A percentile compares a stretch with the other conserved stretches of the same genome.
Conservation (phyloP, 352 stramenopile species). For the Phytopythium vexans region DNA sequence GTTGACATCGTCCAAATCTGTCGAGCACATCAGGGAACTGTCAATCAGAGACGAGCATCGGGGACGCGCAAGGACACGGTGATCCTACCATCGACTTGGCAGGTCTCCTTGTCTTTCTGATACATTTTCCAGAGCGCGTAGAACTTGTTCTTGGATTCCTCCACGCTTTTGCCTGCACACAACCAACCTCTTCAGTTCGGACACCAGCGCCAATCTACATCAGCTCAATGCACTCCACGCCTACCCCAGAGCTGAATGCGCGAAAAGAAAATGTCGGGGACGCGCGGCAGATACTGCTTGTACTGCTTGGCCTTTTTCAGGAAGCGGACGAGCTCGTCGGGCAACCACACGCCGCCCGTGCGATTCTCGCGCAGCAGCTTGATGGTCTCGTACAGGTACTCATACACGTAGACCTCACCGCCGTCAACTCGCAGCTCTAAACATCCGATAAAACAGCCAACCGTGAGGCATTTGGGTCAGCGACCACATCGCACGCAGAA, state of each 20-base stretch:
- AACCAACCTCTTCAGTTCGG: background rate
- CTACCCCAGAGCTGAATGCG: constrained; percentile 63
- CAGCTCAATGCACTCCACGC: background rate
- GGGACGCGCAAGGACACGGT: no score
- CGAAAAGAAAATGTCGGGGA: constrained; percentile 57
- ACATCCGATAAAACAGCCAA: constrained; percentile 6
- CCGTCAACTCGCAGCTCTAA: constrained; percentile 28
- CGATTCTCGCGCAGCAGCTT: constrained; percentile 53
- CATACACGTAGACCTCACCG: constrained; percentile 44
- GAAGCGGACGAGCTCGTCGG: constrained; percentile 60
- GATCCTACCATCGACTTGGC: background rate
- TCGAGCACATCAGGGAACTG: background rate
- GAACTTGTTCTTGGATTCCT: constrained; percentile 66
- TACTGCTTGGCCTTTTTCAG: constrained; percentile 64
- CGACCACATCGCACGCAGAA: background rate
- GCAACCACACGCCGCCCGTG: constrained; percentile 54
- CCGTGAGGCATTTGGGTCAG: background rate
- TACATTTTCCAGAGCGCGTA: constrained; percentile 69
- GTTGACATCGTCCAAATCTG: constrained; percentile 4
- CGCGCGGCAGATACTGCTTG: constrained; percentile 29
- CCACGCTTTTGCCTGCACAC: constrained; percentile 47
- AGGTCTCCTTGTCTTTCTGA: constrained; percentile 31
- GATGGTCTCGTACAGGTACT: constrained; percentile 75
- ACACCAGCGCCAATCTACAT: background rate
- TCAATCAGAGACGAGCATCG: background rate